Evolutionary conservation across 208 protist genomes (phyloP).

Genomic region (Vickermania spadyakhi): DNA sequence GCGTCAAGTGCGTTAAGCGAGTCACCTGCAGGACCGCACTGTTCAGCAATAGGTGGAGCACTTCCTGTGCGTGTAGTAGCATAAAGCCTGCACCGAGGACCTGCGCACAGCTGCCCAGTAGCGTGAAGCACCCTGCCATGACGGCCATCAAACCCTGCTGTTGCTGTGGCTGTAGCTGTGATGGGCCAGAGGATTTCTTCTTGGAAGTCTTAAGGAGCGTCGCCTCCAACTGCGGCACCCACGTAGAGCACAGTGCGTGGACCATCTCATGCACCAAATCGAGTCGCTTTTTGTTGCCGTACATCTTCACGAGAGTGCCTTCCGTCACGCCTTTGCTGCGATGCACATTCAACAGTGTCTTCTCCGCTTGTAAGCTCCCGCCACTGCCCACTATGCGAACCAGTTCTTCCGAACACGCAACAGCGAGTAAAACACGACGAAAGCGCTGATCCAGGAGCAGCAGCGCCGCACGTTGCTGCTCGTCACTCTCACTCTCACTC

Average conservation of each 20-base stretch:
- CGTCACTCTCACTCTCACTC: not conserved
- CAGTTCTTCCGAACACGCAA: slow-evolving; percentile 75
- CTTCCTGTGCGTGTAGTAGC: slow-evolving; percentile 6
- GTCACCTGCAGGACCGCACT: slow-evolving; percentile 22
- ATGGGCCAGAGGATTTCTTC: not conserved
- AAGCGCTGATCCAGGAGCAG: too few relatives aligned
- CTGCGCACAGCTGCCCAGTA: slow-evolving; percentile 46
- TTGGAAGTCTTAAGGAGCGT: not conserved
- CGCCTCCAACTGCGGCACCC: slow-evolving; percentile 23
- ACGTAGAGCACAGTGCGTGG: slow-evolving; percentile 27
- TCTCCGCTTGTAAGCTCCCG: slow-evolving; percentile 80
- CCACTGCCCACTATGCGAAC: slow-evolving; percentile 76
- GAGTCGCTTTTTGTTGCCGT: slow-evolving; percentile 70
- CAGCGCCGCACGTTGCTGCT: too few relatives aligned
- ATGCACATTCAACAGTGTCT: slow-evolving; percentile 71
- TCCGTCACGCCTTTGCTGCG: slow-evolving; percentile 64
- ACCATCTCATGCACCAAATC: slow-evolving; percentile 50
- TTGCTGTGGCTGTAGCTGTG: not conserved
- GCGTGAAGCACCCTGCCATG: slow-evolving; percentile 6
- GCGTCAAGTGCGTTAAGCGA: slow-evolving; percentile 28
- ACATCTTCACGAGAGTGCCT: slow-evolving; percentile 60
- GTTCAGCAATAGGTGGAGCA: slow-evolving; percentile 38
- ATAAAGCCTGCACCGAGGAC: slow-evolving; percentile 18
- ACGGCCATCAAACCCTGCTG: not conserved
- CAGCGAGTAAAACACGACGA: slow-evolving; percentile 23